Evolutionary conservation across 2,329 filamentous ascomycete species (phyloP).

Genomic region (Diaporthe batatas): DNA sequence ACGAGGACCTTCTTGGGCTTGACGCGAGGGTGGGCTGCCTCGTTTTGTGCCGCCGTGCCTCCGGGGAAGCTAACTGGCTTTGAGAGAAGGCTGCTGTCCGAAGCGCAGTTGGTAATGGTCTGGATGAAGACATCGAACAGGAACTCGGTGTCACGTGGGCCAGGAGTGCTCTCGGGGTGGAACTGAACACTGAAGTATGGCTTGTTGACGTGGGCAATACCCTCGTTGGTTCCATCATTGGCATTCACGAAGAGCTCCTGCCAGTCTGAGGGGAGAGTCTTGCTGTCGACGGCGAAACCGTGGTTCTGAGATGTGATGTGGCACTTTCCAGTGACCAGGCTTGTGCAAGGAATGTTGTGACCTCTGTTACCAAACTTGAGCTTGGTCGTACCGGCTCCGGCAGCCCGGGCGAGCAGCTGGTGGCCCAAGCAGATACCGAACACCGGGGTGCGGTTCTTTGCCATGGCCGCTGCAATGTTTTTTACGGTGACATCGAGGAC

Average conservation of each 20-base stretch:
- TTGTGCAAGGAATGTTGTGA: slow-evolving; percentile 98
- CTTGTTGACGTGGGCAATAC: slow-evolving; percentile 86
- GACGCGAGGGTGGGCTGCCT: slow-evolving; percentile 80
- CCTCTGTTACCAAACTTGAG: slow-evolving; percentile 99
- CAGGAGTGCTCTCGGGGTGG: slow-evolving; percentile 96
- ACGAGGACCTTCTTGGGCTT: slow-evolving; percentile 95
- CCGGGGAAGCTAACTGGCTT: slow-evolving; percentile 89
- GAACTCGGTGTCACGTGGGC: slow-evolving; percentile 94
- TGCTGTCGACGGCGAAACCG: slow-evolving; percentile 91
- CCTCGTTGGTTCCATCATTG: slow-evolving; percentile 98
- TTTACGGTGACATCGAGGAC: slow-evolving; percentile 84
- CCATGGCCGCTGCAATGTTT: slow-evolving; percentile 81
- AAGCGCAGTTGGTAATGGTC: slow-evolving; percentile 80
- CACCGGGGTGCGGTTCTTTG: slow-evolving; percentile 85
- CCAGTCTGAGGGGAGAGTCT: slow-evolving; percentile 83
- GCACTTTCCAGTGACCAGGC: slow-evolving; percentile 93
- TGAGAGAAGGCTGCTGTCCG: slow-evolving; percentile 75
- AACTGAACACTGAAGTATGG: slow-evolving; percentile 99
- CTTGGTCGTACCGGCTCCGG: slow-evolving; percentile 88
- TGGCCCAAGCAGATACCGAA: slow-evolving; percentile 98
- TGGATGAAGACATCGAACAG: slow-evolving; percentile 97
- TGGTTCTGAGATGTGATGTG: slow-evolving; percentile 99
- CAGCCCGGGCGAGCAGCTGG: slow-evolving; percentile 89
- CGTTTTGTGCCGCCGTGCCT: slow-evolving; percentile 83
- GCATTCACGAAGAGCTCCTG: slow-evolving; percentile 97